Conservation (phyloP, 306 rosid genomes). For the Abrus precatorius region DNA sequence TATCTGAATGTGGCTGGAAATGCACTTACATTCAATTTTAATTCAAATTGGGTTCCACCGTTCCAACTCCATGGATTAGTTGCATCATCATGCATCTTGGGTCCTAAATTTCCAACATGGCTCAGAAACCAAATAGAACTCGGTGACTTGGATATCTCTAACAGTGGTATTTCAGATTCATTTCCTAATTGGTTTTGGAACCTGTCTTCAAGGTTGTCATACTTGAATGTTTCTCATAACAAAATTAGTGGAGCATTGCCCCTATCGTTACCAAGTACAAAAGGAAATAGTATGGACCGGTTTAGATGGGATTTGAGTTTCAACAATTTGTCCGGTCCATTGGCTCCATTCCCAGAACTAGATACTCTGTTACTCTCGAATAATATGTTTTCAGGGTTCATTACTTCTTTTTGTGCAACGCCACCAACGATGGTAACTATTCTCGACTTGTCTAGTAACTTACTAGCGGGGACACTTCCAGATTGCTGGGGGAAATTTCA, state of each 20-base stretch:
- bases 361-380: neutral
- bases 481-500: no score
- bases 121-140: slow-evolving; percentile 42
- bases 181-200: no score
- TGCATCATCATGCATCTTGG: slow-evolving; percentile 39
- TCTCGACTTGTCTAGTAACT: neutral
- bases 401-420: slow-evolving; percentile 19
- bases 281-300: accelerated
- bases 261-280: neutral
- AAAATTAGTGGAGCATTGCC: neutral
- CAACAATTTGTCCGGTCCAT: neutral
- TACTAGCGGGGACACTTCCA: neutral
- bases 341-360: slow-evolving; percentile 41
- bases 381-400: neutral
- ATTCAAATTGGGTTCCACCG: no score
- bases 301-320: slow-evolving; percentile 7
- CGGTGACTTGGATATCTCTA: neutral
- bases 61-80: neutral
- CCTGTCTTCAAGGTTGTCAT: no score
- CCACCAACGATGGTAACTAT: accelerated
- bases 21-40: no score
- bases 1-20: no score
- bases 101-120: slow-evolving; percentile 60
- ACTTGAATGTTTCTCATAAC: no score
- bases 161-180: slow-evolving; percentile 10